phyloP scores from a whole-genome alignment of 2,329 filamentous ascomycete genomes.

The Myriosclerotinia duriaeana region DNA sequence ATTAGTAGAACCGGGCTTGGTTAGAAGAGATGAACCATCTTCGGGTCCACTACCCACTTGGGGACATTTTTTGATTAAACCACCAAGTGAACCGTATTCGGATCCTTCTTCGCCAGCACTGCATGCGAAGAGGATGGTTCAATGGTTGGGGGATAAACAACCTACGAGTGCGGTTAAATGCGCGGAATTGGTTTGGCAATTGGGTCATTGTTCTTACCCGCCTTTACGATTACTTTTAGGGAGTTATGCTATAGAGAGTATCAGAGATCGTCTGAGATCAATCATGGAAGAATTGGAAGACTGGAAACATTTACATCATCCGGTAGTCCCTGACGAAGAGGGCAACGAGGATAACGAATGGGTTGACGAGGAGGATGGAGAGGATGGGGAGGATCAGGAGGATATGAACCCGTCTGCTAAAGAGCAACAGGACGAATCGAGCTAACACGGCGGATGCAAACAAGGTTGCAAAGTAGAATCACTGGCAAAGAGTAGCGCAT shows the following conservation, averaged over 20 bases:
- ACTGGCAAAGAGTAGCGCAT: not conserved
- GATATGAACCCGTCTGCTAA: not conserved
- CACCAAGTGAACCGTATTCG: conserved; percentile 77
- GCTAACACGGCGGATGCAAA: not conserved
- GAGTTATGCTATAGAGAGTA: conserved; percentile 93
- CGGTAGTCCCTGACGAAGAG: conserved; percentile 45
- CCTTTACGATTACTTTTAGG: conserved; percentile 84
- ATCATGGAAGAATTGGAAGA: conserved; percentile 95
- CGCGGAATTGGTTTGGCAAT: conserved; percentile 89
- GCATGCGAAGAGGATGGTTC: conserved; percentile 86
- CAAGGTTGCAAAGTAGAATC: not conserved
- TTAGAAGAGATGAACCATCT: conserved; percentile 76
- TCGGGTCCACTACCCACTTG: conserved; percentile 68
- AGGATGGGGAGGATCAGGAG: conserved; percentile 34
- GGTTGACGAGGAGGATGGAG: conserved; percentile 35
- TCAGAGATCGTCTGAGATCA: conserved; percentile 81
- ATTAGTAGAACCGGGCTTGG: conserved; percentile 85
- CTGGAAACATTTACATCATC: conserved; percentile 83
- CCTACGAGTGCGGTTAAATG: conserved; percentile 91
- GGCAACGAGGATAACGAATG: conserved; percentile 28
- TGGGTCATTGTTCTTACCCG: conserved; percentile 92
- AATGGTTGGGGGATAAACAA: conserved; percentile 91
- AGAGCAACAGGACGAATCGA: not conserved
- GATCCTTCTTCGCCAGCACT: conserved; percentile 76
- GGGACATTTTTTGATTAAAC: conserved; percentile 89